Base-by-base conservation (phyloP, 2,329 filamentous ascomycete genomes). In the Talaromyces sp. region DNA sequence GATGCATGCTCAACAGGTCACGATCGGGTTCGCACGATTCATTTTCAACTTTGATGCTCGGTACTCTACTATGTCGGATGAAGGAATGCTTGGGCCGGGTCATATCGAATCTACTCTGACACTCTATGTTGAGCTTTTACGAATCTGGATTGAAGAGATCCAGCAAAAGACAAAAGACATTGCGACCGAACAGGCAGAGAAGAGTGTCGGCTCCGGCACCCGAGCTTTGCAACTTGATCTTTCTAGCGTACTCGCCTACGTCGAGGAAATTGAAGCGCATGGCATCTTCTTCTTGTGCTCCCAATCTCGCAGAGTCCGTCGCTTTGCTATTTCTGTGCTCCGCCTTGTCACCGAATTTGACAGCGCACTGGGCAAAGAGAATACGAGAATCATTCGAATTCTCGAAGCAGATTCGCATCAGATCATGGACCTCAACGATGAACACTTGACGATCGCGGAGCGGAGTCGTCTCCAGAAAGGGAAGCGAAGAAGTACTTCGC, bases 21-120 rank as follows among this genome's bases (percentile, higher is more conserved):
- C 93, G 0, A 96, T 96, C 76, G 93, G 95, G 0, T 99, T 99
- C 76, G 91, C 95, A 40, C 85, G 93, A 28, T 99, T 98, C 76
- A 99, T 99, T 60, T 99, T 99, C 80, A 96, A 95, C 69, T 99
- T 98, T 73, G 96, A 99, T 74, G 93, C 96, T 68, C 88, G 93
- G 25, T 99, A 99, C 75, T 92, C 93, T 0, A 98, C 95, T 35
- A 97, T 98, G 88, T 96, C 93, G 9, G 95, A 99, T 71, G 95
- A 96, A 35, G 95, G 95, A 2, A 95, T 99, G 88, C 86, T 99
- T 25, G 95, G 93, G 0, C 88, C 91, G 37, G 91, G 89, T 4
- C 95, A 99, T 71, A 97, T 99, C 63, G 95, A 99, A 74, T 96
- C 88, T 68, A 99, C 95, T 0, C 77, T 99, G 21, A 88, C 90